Evolutionary conservation across 495 filamentous ascomycete species (phyloP), one percentile per base, ranked within the genome.

Genomic region (Xylaria nigripes): DNA sequence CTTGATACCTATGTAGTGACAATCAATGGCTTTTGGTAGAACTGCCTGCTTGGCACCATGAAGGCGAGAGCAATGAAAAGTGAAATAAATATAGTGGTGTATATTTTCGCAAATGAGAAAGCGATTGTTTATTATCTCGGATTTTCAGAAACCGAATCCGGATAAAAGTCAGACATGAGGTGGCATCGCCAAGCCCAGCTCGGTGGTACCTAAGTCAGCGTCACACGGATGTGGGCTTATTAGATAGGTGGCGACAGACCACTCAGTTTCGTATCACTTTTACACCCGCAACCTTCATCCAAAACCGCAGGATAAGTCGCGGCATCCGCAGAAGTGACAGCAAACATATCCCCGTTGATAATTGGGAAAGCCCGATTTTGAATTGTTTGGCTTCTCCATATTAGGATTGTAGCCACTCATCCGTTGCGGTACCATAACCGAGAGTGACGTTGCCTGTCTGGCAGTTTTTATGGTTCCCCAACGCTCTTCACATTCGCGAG

Each of bases 151-250:
- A 5, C 51, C 51, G 16, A 48, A 54, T 54, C 22, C 15, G 42
- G 44, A 47, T 16, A 40, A 2, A 10, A 48, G 43, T 6, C 12
- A 44, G 49, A 24, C 27, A 47, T 16, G 12, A 15, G 44, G 44
- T 45, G 51, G 44, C 36, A 54, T 48, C 34, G 51, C 51, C 51
- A 54, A 54, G 51, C 51, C 44, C 29, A 27, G 16, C 41, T 32
- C 38, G 34, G 45, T 48, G 51, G 22, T 48, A 32, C 51, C 51
- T 47, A 45, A 15, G 42, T 18, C 40, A 40, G 21, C 22, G 32
- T 54, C 30, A 41, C 44, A 51, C 25, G 19, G 21, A 13, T 36
- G 12, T 19, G 34, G n/a, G 6, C 21, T 50, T 16, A 38, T 2
- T 32, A 15, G 10, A 15, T 44, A 51, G 32, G 13, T 15, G 13